Base-by-base conservation (phyloP, 106 monocot species). In the Apostasia ramifera region DNA sequence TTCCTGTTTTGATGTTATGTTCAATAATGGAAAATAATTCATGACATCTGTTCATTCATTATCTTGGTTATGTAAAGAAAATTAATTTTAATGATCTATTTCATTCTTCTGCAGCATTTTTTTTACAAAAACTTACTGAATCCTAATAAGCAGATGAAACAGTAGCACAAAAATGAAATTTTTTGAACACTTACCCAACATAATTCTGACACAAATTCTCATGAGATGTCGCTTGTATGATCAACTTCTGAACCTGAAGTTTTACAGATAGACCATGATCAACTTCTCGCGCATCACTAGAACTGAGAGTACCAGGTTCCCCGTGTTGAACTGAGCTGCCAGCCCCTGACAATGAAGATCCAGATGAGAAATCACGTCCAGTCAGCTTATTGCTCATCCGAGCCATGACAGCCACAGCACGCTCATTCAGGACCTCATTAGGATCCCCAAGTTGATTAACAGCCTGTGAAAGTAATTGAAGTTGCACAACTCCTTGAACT, bases 391-490 rank as follows among this genome's bases (percentile, higher is more conserved):
- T 87, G 53, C 90, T 90, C 94, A 94, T 94, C 51, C 94, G 79
- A 70, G 70, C 90, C 94, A 94, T 94, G 38, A 94, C 94, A 14
- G 80, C 82, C 38, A 94, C 79, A 3, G 94, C 94, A 57, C 87
- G 90, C 49, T 90, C 94, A 71, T 94, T 90, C 39, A 94, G 74
- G 66, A 94, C 90, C 74, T 94, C 94, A 60, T 90, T 94, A 44
- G 94, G 90, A 85, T 94, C 94, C 45, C 94, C 94, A 55, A 94
- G 83, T 62, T 94, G 94, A 71, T 89, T 89, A 47, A 97, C 89
- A 57, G 92, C 92, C 92, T 92, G 61, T 39, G 50, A 3, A 37
- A 3, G 79, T 6, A 3, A 81, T 5, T 42, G 6, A 73, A 53
- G 41, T 65, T 47, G n/a, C 26, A 65, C 37, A 37, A 62, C 3